phyloP scores from a whole-genome alignment of 495 filamentous ascomycete genomes.

The Aspergillus kassunensis region DNA sequence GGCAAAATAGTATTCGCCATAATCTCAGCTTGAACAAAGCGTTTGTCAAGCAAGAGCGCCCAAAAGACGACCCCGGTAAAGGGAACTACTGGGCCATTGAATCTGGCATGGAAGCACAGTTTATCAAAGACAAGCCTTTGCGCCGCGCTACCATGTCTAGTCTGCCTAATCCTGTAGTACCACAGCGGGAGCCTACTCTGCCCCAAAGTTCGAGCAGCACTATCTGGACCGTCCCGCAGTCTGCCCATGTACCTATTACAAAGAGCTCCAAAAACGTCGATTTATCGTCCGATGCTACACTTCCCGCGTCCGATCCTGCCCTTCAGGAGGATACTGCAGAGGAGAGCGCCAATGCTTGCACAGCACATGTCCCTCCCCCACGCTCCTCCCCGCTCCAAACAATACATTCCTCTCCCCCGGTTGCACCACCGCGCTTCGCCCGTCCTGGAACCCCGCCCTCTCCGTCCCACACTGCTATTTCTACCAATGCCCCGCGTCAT shows the following conservation, averaged over 20 bases:
- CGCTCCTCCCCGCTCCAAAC: slow-evolving; percentile 59
- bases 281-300: slow-evolving; percentile 91
- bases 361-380: slow-evolving; percentile 33
- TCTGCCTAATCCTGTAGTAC: slow-evolving; percentile 35
- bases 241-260: slow-evolving; percentile 19
- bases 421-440: slow-evolving; percentile 57
- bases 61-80: slow-evolving; percentile 96
- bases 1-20: slow-evolving; percentile 98
- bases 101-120: slow-evolving; percentile 80
- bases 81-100: slow-evolving; percentile 98
- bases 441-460: slow-evolving; percentile 75
- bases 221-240: slow-evolving; percentile 40
- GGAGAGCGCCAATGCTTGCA: slow-evolving; percentile 32
- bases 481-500: slow-evolving; percentile 49
- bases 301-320: slow-evolving; percentile 77
- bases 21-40: slow-evolving; percentile 97
- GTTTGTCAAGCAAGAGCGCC: slow-evolving; percentile 93
- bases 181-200: slow-evolving; percentile 32
- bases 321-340: slow-evolving; percentile 62
- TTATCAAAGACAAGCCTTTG: slow-evolving; percentile 75
- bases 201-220: slow-evolving; percentile 30
- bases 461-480: slow-evolving; percentile 46
- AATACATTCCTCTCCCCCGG: slow-evolving; percentile 86
- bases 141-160: slow-evolving; percentile 53
- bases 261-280: slow-evolving; percentile 44